phyloP scores from a whole-genome alignment of 1,284 basidiomycete genomes.

The Apiotrichum laibachii region DNA sequence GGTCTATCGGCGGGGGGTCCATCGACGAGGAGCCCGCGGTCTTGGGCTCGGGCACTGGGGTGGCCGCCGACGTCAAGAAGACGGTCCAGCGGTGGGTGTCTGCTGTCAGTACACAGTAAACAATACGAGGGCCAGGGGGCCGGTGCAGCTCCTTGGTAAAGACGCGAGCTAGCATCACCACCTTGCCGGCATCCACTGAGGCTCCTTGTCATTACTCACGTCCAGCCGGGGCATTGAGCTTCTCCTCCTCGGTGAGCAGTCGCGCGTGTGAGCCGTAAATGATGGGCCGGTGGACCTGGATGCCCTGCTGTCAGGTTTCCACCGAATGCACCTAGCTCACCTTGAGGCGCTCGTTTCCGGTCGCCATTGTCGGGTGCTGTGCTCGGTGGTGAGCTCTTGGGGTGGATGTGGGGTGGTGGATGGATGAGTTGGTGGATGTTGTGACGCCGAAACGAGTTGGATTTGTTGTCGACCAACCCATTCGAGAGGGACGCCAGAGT shows the following conservation, averaged over 20 bases:
- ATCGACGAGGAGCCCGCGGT: slow-evolving; percentile 57
- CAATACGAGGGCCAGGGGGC: no score
- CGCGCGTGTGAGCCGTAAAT: slow-evolving; percentile 95
- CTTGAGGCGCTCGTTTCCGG: slow-evolving; percentile 34
- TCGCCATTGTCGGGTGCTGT: slow-evolving; percentile 14
- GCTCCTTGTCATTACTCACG: slow-evolving; percentile 31
- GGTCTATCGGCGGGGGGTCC: slow-evolving; percentile 29
- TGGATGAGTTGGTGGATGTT: slow-evolving; percentile 3
- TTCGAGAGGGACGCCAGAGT: no score
- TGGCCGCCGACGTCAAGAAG: slow-evolving; percentile 68
- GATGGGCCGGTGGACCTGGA: slow-evolving; percentile 84
- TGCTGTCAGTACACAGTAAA: slow-evolving; percentile 51
- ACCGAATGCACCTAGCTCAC: slow-evolving; percentile 12
- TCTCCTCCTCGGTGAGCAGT: slow-evolving; percentile 72
- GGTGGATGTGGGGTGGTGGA: not conserved
- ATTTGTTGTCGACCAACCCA: no score
- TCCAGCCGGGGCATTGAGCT: slow-evolving; percentile 34
- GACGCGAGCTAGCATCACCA: not conserved
- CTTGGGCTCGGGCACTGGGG: slow-evolving; percentile 50
- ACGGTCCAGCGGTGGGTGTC: slow-evolving; percentile 98
- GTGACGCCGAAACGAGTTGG: not conserved
- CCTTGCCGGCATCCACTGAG: not conserved
- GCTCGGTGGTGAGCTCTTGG: no score
- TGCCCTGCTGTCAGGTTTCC: slow-evolving; percentile 60
- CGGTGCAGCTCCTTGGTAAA: slow-evolving; percentile 31